Conservation (phyloP, 2,329 filamentous ascomycete genomes). For the Passalora sequoiae region DNA sequence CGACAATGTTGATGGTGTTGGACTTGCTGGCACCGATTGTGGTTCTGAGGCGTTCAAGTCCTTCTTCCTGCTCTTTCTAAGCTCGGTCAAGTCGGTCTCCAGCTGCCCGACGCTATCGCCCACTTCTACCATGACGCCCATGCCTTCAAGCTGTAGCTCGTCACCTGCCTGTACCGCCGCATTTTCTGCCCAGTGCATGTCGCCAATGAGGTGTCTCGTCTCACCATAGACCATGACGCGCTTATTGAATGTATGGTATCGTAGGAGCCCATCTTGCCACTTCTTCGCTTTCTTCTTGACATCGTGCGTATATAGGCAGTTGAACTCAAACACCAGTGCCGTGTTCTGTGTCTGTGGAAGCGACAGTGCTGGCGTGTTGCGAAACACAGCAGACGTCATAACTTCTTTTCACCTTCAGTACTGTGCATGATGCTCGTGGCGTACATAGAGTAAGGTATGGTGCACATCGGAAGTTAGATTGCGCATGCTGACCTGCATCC, state of each 20-base stretch:
- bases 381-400: constrained; percentile 34
- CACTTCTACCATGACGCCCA: constrained; percentile 73
- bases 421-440: too few relatives aligned
- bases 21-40: constrained; percentile 9
- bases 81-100: constrained; percentile 70
- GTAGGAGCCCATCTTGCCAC: constrained; percentile 88
- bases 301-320: constrained; percentile 83
- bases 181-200: constrained; percentile 71
- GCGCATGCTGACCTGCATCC: too few relatives aligned
- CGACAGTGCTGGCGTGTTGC: constrained; percentile 34
- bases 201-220: constrained; percentile 72
- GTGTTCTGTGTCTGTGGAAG: constrained; percentile 56
- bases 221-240: constrained; percentile 87
- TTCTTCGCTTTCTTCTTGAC: constrained; percentile 80
- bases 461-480: too few relatives aligned
- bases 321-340: constrained; percentile 73
- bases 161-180: constrained; percentile 72
- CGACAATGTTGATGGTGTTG: constrained; percentile 13
- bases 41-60: constrained; percentile 23
- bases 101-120: constrained; percentile 66
- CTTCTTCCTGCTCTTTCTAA: constrained; percentile 65
- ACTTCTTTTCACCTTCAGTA: too few relatives aligned
- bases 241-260: constrained; percentile 86
- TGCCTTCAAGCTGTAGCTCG: constrained; percentile 71
- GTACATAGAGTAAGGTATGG: too few relatives aligned